A percentile compares a stretch with the other conserved stretches of the same genome.
Evolutionary conservation across 2,329 filamentous ascomycete species (phyloP).

Genomic region (Lachnellula arida): DNA sequence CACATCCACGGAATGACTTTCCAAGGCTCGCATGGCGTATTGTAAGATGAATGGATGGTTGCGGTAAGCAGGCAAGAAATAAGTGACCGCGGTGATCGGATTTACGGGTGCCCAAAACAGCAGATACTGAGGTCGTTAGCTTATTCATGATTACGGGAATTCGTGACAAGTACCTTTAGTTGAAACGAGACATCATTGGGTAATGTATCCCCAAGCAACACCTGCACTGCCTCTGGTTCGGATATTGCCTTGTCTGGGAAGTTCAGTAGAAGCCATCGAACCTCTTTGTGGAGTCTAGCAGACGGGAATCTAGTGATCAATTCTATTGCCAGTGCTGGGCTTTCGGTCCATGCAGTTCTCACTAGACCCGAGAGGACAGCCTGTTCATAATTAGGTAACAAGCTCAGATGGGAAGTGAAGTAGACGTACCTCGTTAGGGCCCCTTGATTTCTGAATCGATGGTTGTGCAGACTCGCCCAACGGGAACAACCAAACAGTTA

Average conservation of each 20-base stretch:
- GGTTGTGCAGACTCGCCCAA: constrained; percentile 57
- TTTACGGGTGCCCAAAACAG: constrained; percentile 92
- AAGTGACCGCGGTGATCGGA: constrained; percentile 86
- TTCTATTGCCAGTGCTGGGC: constrained; percentile 82
- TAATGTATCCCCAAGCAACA: constrained; percentile 72
- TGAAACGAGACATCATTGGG: constrained; percentile 78
- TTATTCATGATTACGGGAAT: not conserved
- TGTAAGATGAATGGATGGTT: constrained; percentile 93
- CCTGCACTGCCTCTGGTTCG: constrained; percentile 76
- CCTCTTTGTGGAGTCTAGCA: constrained; percentile 64
- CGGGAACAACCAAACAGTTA: constrained; percentile 88
- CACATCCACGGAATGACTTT: constrained; percentile 91
- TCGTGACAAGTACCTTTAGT: constrained; percentile 61
- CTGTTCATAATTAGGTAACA: constrained; percentile 34
- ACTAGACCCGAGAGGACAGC: constrained; percentile 50
- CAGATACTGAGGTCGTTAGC: constrained; percentile 59
- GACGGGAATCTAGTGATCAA: constrained; percentile 75
- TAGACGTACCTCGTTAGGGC: constrained; percentile 39
- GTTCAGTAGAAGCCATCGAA: constrained; percentile 75
- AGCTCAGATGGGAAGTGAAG: constrained; percentile 18
- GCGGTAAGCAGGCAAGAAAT: constrained; percentile 85
- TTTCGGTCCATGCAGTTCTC: constrained; percentile 81
- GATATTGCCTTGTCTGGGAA: constrained; percentile 77
- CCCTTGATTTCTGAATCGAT: constrained; percentile 29
- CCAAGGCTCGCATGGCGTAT: constrained; percentile 91